Evolutionary conservation across 2,329 filamentous ascomycete genomes (phyloP).

Genomic region (Atkinsonella hypoxylon): DNA sequence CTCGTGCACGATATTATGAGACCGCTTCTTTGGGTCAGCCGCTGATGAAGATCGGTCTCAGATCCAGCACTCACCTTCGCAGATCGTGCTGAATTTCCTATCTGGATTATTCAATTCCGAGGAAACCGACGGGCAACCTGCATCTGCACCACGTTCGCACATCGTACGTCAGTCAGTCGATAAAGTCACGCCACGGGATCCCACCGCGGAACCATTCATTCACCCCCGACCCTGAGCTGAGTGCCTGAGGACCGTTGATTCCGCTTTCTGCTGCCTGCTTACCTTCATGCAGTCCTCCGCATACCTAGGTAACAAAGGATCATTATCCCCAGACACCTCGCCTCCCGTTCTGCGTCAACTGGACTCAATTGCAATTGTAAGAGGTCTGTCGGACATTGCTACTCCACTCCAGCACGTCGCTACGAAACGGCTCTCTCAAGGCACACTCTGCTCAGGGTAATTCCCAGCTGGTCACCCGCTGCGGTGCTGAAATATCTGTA

Average conservation of each 20-base stretch:
- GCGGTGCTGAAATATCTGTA: not conserved
- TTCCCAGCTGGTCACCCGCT: not conserved
- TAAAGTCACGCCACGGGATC: slow-evolving; percentile 3
- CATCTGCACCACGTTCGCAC: not conserved
- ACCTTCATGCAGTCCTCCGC: not conserved
- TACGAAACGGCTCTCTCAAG: not conserved
- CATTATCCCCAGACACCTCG: not conserved
- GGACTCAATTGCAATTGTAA: not conserved
- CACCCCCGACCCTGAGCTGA: not conserved
- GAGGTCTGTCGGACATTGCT: not conserved
- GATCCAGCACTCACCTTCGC: not conserved
- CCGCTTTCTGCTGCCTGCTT: not conserved
- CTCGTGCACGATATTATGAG: not conserved
- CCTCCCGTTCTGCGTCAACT: not conserved
- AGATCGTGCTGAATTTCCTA: not conserved
- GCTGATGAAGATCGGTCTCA: not conserved
- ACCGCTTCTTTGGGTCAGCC: not conserved
- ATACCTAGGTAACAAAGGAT: not conserved
- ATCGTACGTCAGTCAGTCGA: not conserved
- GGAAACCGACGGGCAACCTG: not conserved
- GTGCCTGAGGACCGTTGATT: not conserved
- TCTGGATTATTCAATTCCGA: no score
- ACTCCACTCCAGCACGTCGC: not conserved
- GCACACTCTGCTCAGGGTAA: not conserved
- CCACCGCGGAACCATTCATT: slow-evolving; percentile 1